Evolutionary conservation across 768 basidiomycete species (phyloP), one percentile per base, ranked within the genome.

Genomic region (Suillus weaverae): DNA sequence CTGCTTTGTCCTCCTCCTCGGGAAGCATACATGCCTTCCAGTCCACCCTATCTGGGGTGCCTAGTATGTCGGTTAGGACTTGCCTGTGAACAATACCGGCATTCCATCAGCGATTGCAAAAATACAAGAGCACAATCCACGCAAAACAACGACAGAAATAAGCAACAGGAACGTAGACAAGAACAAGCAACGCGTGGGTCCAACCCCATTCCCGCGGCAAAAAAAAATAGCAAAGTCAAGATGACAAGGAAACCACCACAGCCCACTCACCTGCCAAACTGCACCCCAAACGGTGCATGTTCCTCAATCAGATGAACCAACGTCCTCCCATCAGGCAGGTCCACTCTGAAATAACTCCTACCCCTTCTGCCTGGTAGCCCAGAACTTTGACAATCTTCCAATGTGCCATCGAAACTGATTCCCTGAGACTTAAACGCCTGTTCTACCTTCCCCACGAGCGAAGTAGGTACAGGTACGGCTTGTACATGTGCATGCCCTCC

Each of bases 401-500:
- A 73, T 22, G 91, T 89, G 26, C 80, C 82, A 39, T 89, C 89
- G 75, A 95, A 95, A 64, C 88, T 86, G 55, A 95, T 83, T 4
- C 90, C 90, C 46, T 81, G 74, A 33, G 81, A 74, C 50, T 81
- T 81, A 75, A 99, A 98, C 13, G 87, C 82, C 13, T 84, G 78
- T 73, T 90, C 90, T 13, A 97, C 84, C 64, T 85, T 80, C 56
- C 84, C 81, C 67, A 86, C 78, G 44, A 92, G 74, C 48, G 81
- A 81, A n/a, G 76, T 67, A 0, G 95, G 94, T 7, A 96, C 76
- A 32, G 95, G 93, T 1, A 94, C 85, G 41, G 85, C 88, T 74
- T 99, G 97, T 9, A 97, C 81, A 76, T 99, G 97, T 16, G 95
- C 95, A 72, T 99, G 97, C 0, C 95, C 97, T 11, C 95, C 96